phyloP scores from a whole-genome alignment of 345 rosid species.

The Moricandia moricandioides region DNA sequence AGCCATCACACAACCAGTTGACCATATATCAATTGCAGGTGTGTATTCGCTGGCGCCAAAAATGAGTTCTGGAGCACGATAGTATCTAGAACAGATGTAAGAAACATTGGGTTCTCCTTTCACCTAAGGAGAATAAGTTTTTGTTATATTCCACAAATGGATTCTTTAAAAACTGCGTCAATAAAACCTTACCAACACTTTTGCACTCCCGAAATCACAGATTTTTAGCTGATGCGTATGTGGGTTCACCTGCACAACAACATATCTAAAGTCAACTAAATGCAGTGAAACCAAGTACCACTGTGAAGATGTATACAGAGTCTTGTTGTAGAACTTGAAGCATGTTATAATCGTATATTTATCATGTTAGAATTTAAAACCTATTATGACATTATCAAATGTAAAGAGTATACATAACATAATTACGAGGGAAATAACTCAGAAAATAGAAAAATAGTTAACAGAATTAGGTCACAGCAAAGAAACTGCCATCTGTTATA shows the following conservation, averaged over 20 bases:
- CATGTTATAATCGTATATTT: conserved; percentile 7
- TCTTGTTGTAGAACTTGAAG: background rate
- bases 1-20: conserved; percentile 93
- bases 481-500: conserved; percentile 10
- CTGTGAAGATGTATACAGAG: background rate
- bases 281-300: conserved; percentile 4
- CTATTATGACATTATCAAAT: background rate
- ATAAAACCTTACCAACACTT: conserved; percentile 63
- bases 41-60: conserved; percentile 94
- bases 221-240: conserved; percentile 85
- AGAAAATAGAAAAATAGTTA: background rate
- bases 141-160: conserved; percentile 19
- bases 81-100: conserved; percentile 86
- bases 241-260: conserved; percentile 69
- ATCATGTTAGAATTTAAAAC: conserved; percentile 7
- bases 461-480: background rate
- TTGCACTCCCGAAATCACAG: conserved; percentile 94
- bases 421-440: background rate
- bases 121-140: conserved; percentile 46
- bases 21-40: conserved; percentile 93
- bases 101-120: conserved; percentile 94
- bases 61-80: conserved; percentile 92
- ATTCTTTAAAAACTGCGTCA: background rate
- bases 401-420: background rate
- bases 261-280: conserved; percentile 14